These are phyloP conservation scores for Hypoxylon lienhwacheense DNA, from an alignment of 495 filamentous ascomycete genomes.

Conservation along the genomic window DNA sequence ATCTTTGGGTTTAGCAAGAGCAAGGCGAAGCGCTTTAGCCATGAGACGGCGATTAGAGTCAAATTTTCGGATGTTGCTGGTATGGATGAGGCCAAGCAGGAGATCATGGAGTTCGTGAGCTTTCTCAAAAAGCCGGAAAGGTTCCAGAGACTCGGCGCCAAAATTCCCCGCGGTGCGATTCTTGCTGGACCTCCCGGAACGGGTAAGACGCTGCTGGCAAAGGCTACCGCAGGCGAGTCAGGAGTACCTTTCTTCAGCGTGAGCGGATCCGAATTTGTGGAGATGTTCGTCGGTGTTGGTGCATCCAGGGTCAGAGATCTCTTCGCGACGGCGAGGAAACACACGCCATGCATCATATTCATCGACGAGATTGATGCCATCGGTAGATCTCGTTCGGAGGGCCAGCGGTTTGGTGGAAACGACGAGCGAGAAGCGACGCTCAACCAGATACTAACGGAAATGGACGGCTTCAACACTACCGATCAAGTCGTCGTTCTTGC, in stretches of 20 bases:
- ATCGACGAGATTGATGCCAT: conserved; percentile 99
- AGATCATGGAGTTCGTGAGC: conserved; percentile 99
- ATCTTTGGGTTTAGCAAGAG: conserved; percentile 96
- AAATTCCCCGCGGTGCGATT: conserved; percentile 96
- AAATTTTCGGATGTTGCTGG: conserved; percentile 97
- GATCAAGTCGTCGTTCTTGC: conserved; percentile 98
- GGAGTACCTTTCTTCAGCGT: conserved; percentile 97
- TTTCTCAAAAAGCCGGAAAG: conserved; percentile 89
- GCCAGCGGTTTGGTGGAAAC: conserved; percentile 75
- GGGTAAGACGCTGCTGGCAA: conserved; percentile 95
- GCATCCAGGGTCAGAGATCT: conserved; percentile 92
- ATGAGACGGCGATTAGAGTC: conserved; percentile 91
- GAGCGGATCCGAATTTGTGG: conserved; percentile 97
- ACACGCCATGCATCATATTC: conserved; percentile 97
- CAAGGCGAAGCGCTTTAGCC: conserved; percentile 93
- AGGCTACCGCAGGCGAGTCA: conserved; percentile 97
- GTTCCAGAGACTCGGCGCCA: conserved; percentile 91
- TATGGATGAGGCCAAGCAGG: conserved; percentile 96
- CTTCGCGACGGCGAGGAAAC: conserved; percentile 92
- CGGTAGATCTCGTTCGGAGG: conserved; percentile 81
- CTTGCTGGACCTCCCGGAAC: conserved; percentile 95
- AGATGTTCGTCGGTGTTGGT: conserved; percentile 99
- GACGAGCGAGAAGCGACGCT: conserved; percentile 96
- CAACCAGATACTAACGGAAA: conserved; percentile 97
- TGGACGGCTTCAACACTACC: conserved; percentile 98